phyloP scores from a whole-genome alignment of 192 early-diverging fungal species.

The Entomortierella chlamydospora region DNA sequence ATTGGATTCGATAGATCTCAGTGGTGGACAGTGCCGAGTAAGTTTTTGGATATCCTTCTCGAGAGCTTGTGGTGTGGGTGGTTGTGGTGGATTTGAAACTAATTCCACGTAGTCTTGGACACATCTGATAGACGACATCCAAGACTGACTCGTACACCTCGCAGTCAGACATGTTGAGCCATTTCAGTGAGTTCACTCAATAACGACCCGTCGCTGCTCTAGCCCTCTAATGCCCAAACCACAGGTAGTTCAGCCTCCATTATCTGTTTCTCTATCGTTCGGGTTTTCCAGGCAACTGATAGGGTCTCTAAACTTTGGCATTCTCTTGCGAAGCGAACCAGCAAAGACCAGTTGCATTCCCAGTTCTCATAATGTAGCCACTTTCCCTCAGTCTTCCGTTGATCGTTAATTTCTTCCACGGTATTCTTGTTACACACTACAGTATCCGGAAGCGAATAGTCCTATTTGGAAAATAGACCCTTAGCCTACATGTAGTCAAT shows the following conservation, averaged over 20 bases:
- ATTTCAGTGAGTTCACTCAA: background rate
- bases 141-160: background rate
- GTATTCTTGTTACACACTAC: background rate
- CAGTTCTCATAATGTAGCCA: slow-evolving; percentile 16
- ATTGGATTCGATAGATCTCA: slow-evolving; percentile 11
- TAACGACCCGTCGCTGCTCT: background rate
- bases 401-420: slow-evolving; percentile 1
- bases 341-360: slow-evolving; percentile 7
- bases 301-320: slow-evolving; percentile 5
- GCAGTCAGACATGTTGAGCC: background rate
- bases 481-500: no score
- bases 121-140: slow-evolving; percentile 3
- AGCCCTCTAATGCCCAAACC: no score
- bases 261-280: background rate
- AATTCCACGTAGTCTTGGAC: slow-evolving; percentile 14
- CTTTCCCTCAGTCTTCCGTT: background rate
- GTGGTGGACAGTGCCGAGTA: background rate
- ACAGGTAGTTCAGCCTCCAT: no score
- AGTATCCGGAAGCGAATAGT: no score
- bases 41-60: background rate
- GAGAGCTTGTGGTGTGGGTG: background rate
- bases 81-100: background rate
- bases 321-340: background rate
- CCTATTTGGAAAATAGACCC: no score
- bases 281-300: slow-evolving; percentile 10